Conservation (phyloP, 176 grass and related monocot genomes). For the Hordeum marinum region DNA sequence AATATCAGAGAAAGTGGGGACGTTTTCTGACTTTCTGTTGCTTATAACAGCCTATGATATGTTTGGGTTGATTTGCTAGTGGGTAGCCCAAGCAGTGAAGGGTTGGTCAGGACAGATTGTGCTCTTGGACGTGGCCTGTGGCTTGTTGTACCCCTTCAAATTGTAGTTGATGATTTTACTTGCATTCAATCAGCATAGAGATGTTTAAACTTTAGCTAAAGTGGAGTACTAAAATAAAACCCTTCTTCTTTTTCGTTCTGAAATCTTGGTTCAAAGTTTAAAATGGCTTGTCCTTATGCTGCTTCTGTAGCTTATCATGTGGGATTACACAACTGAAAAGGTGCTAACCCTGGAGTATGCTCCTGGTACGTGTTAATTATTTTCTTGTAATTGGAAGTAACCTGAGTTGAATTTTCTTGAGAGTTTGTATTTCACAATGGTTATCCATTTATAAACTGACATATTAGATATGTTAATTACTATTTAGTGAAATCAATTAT, state of each 20-base stretch:
- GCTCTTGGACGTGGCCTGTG: not conserved
- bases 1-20: not conserved
- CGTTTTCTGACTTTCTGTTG: not conserved
- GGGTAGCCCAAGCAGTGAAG: not conserved
- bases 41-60: not conserved
- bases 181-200: not conserved
- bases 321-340: constrained; percentile 86
- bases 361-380: constrained; percentile 62
- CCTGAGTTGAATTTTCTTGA: not conserved
- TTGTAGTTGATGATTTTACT: not conserved
- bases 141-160: not conserved
- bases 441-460: not conserved
- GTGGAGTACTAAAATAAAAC: constrained; percentile 20
- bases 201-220: constrained; percentile 7
- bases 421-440: not conserved
- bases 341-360: constrained; percentile 88
- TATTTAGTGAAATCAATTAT: not conserved
- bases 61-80: constrained; percentile 6
- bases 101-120: not conserved
- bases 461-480: not conserved
- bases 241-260: not conserved
- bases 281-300: constrained; percentile 27
- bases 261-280: constrained; percentile 19
- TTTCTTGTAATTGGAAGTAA: constrained; percentile 6
- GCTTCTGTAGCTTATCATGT: constrained; percentile 77